Evolutionary conservation across 352 stramenopile genomes (phyloP).

Genomic region (Pythium pyrilobum): DNA sequence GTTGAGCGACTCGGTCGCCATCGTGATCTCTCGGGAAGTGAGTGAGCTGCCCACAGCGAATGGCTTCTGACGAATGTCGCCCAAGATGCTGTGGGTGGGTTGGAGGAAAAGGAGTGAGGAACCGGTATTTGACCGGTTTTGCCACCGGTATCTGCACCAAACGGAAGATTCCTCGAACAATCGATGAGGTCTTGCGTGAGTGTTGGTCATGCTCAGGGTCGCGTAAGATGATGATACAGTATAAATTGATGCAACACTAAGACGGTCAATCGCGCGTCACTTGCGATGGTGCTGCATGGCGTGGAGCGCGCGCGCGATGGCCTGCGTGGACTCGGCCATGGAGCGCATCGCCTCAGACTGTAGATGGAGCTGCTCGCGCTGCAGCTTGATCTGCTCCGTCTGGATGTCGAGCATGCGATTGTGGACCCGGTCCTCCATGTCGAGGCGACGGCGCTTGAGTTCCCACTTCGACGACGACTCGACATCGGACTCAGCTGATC

Average conservation of each 20-base stretch:
- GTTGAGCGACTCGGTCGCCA: slow-evolving; percentile 20
- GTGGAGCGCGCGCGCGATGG: slow-evolving; percentile 5
- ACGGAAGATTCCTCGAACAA: slow-evolving; percentile 19
- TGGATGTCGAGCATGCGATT: slow-evolving; percentile 15
- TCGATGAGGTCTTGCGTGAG: slow-evolving; percentile 6
- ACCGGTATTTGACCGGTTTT: slow-evolving; percentile 9
- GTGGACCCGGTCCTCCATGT: slow-evolving; percentile 13
- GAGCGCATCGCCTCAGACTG: slow-evolving; percentile 5
- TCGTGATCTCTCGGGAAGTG: slow-evolving; percentile 6
- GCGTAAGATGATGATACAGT: no score
- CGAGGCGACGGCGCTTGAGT: slow-evolving; percentile 7
- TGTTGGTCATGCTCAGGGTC: slow-evolving; percentile 8
- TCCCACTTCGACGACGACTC: no score
- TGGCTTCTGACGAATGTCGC: slow-evolving; percentile 6
- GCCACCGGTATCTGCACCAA: slow-evolving; percentile 6
- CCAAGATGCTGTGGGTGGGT: neutral
- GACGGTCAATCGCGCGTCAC: neutral
- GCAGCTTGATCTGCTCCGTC: slow-evolving; percentile 8
- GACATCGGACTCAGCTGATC: no score
- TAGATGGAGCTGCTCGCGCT: slow-evolving; percentile 12
- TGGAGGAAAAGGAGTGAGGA: neutral
- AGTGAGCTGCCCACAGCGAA: neutral
- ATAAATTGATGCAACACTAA: neutral
- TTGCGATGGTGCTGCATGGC: neutral
- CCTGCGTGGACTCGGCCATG: slow-evolving; percentile 8